Base-by-base conservation (phyloP, 2,329 filamentous ascomycete genomes). In the Fusarium incarnatum region DNA sequence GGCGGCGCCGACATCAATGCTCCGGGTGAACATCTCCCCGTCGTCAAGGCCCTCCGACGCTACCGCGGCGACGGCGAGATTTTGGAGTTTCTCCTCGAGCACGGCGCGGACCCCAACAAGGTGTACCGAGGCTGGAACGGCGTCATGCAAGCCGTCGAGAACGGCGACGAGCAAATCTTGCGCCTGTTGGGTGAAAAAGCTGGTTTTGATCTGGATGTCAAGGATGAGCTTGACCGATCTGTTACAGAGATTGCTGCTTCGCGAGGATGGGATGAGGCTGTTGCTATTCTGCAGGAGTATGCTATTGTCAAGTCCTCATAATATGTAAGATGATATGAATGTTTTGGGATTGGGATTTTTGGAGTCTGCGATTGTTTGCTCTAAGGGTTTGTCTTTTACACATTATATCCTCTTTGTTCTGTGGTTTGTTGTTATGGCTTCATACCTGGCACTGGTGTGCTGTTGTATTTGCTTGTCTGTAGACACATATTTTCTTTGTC, bases 11-110 rank as follows among this genome's bases (percentile, higher is more conserved):
- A 92, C 72, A 84, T 88, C 46, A 92, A 92, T 75, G 83, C 87
- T 0, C 89, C 90, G 0, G 90, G 90, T 22, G 90, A 92, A 81
- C 90, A 92, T 77, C 80, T 92, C 13, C 90, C 90, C 10, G 85
- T 92, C 56, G 89, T 92, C 77, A 92, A 92, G 78, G 88, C 90
- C 3, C 83, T 92, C 46, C 85, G 90, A 6, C 82, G 88, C 23
- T 86, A 86, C 72, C 81, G 85, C 56, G 83, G 83, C 11, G 82
- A 91, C 70, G 84, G 86, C 1, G 85, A 88, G 42, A 87, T 91
- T 57, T 83, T 92, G 32, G 85, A 89, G 76, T 82, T 90, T 79
- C 82, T 92, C 8, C 83, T 92, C 10, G 84, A 84, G 13, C 83
- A 86, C 64, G 90, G 90, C 12, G 90, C 88, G 2, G 88, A 92